Evolutionary conservation across 345 rosid genomes (phyloP), one percentile per base, ranked within the genome.

Genomic region (Atalantia buxifolia): DNA sequence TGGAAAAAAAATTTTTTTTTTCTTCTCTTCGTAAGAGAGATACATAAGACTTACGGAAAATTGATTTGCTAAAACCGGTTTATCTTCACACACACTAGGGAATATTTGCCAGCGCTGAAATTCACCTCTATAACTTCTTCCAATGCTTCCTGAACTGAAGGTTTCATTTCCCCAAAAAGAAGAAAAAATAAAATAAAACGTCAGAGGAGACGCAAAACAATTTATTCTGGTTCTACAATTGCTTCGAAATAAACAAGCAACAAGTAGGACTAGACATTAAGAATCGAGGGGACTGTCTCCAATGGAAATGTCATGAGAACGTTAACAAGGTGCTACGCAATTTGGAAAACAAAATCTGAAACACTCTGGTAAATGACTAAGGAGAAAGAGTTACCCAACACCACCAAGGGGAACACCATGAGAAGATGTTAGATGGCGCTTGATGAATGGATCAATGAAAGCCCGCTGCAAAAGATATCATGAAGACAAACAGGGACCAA

Each of bases 341-440:
- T 33, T 38, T 33, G 65, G 7, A 16, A 27, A 76, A 18, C n/a
- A 33, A 74, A 59, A 78, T 38, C 57, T 35, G 25, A 6, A 74
- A 57, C 13, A 22, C 66, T 21, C 69, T 22, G 5, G 62, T 59
- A 75, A 73, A 57, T 56, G 71, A 56, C 9, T 16, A 9, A 30
- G 71, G 76, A 74, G 22, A 55, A 82, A 74, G 76, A 78, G 90
- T 48, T 85, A 93, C 99, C 98, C 97, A 74, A 95, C 76, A 71
- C 94, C 98, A 70, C 98, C 98, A 19, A 95, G 86, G 42, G 98
- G 98, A 85, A 91, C 70, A 16, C 92, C 98, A 66, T 92, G 96
- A 68, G 81, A 84, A 78, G 95, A 91, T 57, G 96, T 82, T 22
- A 82, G 72, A 77, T 42, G 3, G 42, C 91, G 92, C 85, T 90